Percentiles rank a stretch among this genome's conserved stretches.
Evolutionary conservation across 768 basidiomycete genomes (phyloP).

Genomic region (Terana coerulea): DNA sequence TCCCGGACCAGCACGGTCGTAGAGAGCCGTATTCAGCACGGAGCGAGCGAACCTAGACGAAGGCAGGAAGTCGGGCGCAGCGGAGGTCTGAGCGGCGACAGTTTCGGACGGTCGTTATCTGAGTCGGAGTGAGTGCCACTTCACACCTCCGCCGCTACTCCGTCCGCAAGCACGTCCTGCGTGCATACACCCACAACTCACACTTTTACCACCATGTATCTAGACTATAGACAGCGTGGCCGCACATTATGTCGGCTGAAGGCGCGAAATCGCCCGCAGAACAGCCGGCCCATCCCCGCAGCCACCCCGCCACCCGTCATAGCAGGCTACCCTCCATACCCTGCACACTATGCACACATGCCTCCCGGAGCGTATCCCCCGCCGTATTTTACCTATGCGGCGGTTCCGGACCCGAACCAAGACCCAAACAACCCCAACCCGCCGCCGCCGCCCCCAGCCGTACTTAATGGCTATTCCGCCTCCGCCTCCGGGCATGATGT

Average conservation of each 20-base stretch:
- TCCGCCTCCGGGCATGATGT: conserved; percentile 27
- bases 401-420: conserved; percentile 24
- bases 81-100: conserved; percentile 29
- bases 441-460: conserved; percentile 31
- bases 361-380: conserved; percentile 20
- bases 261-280: conserved; percentile 16
- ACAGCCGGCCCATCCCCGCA: conserved; percentile 13
- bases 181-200: conserved; percentile 8
- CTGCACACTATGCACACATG: conserved; percentile 19
- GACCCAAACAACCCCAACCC: conserved; percentile 32
- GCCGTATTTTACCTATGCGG: conserved; percentile 25
- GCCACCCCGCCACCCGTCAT: conserved; percentile 5
- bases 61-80: conserved; percentile 9
- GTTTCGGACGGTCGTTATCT: conserved; percentile 25
- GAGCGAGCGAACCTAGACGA: conserved; percentile 3
- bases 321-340: conserved; percentile 20
- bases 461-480: conserved; percentile 36
- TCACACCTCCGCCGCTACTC: conserved; percentile 21
- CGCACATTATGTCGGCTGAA: conserved; percentile 20
- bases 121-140: conserved; percentile 29
- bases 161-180: neutral
- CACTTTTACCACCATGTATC: conserved; percentile 13
- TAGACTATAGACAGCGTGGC: conserved; percentile 12
- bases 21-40: neutral
- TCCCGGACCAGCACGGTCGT: neutral